phyloP scores from a whole-genome alignment of 73 alveolate genomes.

The Diophrys appendiculata region DNA sequence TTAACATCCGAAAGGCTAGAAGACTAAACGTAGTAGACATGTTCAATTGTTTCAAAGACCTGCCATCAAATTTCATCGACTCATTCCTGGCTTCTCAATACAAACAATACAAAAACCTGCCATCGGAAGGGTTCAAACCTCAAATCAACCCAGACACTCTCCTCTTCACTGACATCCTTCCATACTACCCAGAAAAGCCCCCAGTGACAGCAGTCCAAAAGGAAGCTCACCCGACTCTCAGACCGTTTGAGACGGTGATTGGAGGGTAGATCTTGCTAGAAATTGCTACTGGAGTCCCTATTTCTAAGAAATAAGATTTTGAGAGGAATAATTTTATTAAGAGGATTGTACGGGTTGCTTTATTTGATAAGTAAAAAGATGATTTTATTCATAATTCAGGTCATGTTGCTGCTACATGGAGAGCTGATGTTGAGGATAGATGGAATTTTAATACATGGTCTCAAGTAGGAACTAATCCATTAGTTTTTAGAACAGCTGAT shows the following conservation, averaged over 20 bases:
- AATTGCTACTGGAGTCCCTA: constrained; percentile 62
- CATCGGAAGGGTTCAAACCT: constrained; percentile 51
- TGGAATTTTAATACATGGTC: constrained; percentile 55
- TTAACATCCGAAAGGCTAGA: constrained; percentile 49
- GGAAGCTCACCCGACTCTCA: neutral
- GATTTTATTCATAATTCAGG: constrained; percentile 45
- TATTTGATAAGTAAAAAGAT: constrained; percentile 20
- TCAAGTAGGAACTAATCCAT: constrained; percentile 58
- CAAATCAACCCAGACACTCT: constrained; percentile 47
- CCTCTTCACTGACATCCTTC: constrained; percentile 47
- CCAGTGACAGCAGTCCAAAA: constrained; percentile 4
- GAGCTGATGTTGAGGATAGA: constrained; percentile 20
- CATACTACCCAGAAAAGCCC: constrained; percentile 15
- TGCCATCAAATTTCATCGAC: constrained; percentile 55
- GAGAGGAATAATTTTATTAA: constrained; percentile 29
- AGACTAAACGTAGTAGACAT: constrained; percentile 33
- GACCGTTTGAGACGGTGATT: constrained; percentile 7
- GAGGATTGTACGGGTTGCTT: constrained; percentile 55
- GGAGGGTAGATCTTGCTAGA: constrained; percentile 38
- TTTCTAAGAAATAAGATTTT: constrained; percentile 34
- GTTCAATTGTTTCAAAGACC: constrained; percentile 37
- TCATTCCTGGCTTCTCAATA: constrained; percentile 48
- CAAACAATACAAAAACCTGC: constrained; percentile 40
- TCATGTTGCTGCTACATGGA: constrained; percentile 36
- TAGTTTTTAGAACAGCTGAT: constrained; percentile 38